Evolutionary conservation across 2,329 filamentous ascomycete genomes (phyloP).

Genomic region (Sarocladium strictum): DNA sequence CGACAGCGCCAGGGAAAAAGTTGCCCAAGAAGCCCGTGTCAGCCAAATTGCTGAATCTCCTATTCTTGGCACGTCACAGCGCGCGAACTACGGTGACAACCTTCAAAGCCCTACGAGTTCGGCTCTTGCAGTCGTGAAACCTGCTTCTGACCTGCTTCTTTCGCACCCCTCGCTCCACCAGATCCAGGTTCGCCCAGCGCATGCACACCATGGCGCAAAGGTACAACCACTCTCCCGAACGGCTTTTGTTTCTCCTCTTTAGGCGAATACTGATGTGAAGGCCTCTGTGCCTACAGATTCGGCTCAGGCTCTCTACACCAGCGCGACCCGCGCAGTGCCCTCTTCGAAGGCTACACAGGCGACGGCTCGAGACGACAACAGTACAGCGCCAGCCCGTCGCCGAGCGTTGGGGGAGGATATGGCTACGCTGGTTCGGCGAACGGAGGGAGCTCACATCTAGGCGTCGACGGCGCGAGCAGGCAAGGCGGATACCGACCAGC

Average conservation of each 20-base stretch:
- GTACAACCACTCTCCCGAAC: constrained; percentile 16
- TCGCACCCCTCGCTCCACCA: no score
- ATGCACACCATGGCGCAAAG: constrained; percentile 28
- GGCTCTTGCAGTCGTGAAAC: not conserved
- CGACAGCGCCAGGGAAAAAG: not conserved
- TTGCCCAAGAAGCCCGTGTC: not conserved
- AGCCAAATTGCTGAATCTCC: not conserved
- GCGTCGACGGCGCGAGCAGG: constrained; percentile 22
- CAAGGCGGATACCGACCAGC: constrained; percentile 52
- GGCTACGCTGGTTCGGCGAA: constrained; percentile 30
- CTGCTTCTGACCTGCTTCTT: no score
- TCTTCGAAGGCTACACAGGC: constrained; percentile 68
- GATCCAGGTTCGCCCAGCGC: constrained; percentile 8
- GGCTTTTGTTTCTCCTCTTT: not conserved
- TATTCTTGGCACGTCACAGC: not conserved
- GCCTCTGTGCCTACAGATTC: constrained; percentile 47
- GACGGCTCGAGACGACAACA: constrained; percentile 34
- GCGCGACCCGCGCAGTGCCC: constrained; percentile 64
- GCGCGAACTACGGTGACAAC: not conserved
- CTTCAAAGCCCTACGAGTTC: not conserved
- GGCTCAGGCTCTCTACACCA: constrained; percentile 64
- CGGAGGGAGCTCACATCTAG: constrained; percentile 19
- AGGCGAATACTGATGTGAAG: constrained; percentile 7
- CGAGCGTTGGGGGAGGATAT: constrained; percentile 39
- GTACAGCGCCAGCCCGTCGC: constrained; percentile 39